A percentile compares a stretch with the other conserved stretches of the same genome.
Conservation (phyloP, 306 rosid species). For the Fragaria nilgerrensis region DNA sequence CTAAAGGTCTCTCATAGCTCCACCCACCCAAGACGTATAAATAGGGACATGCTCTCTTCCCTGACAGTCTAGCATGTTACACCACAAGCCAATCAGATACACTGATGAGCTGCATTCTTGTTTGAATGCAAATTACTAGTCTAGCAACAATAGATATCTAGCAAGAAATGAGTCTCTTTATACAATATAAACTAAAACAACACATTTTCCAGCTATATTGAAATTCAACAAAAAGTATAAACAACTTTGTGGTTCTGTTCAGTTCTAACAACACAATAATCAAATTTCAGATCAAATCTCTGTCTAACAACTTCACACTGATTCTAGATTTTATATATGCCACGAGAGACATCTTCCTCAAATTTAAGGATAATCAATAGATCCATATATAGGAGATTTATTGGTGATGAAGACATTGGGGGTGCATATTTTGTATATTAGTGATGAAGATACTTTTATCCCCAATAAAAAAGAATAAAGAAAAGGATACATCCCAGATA, state of each 20-base stretch:
- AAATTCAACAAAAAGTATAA: background rate
- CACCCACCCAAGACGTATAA: background rate
- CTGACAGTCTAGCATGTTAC: background rate
- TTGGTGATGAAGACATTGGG: background rate
- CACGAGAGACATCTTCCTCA: background rate
- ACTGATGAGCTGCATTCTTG: no score
- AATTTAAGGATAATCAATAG: background rate
- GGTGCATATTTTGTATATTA: no score
- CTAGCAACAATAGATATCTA: background rate
- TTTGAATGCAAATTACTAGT: no score
- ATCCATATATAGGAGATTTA: background rate
- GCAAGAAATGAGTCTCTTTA: background rate
- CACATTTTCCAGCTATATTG: background rate
- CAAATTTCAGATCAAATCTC: background rate
- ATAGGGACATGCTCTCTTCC: background rate
- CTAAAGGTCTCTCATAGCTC: background rate
- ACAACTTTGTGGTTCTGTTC: background rate
- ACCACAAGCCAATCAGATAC: background rate
- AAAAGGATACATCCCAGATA: background rate
- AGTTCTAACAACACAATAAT: background rate
- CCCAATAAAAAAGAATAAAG: background rate
- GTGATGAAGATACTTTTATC: background rate
- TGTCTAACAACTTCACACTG: background rate
- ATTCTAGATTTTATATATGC: background rate
- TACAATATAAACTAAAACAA: background rate